These are phyloP conservation scores for Tetrastigma voinierianum DNA, from an alignment of 164 flowering plant species.

Conservation along the genomic window DNA sequence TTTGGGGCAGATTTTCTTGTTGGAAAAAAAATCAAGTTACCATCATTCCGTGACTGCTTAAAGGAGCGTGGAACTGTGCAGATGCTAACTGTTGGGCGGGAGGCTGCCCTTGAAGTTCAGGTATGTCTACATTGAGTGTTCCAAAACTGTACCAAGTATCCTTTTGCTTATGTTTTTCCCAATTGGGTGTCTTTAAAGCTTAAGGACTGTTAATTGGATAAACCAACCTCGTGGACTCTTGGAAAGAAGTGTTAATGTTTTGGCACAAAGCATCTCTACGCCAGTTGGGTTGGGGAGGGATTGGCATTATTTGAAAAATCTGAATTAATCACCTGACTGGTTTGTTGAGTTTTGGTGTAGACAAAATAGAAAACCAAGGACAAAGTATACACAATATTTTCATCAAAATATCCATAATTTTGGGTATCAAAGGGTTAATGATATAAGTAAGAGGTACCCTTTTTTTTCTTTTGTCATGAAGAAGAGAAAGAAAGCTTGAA, in stretches of 20 bases:
- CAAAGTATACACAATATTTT: too few species aligned
- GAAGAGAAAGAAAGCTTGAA: too few species aligned
- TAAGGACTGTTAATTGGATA: background rate
- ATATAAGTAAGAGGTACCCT: too few species aligned
- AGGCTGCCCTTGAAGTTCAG: slow-evolving; percentile 97
- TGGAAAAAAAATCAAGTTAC: slow-evolving; percentile 84
- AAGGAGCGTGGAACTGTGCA: slow-evolving; percentile 92
- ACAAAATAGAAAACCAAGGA: too few species aligned
- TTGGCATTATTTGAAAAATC: too few species aligned
- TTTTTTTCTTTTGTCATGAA: too few species aligned
- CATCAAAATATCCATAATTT: too few species aligned
- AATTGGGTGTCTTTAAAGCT: background rate
- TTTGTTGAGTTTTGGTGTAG: too few species aligned
- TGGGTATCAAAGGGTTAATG: too few species aligned
- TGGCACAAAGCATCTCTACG: background rate
- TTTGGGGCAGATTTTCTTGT: slow-evolving; percentile 83
- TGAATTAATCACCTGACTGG: too few species aligned
- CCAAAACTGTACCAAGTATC: background rate
- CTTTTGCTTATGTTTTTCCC: background rate
- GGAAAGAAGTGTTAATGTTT: background rate
- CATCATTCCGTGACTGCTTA: slow-evolving; percentile 83
- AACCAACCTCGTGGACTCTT: background rate
- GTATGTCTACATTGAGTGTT: slow-evolving; percentile 33
- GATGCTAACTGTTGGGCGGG: slow-evolving; percentile 92
- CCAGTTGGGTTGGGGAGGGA: background rate